Evolutionary conservation across 1,284 basidiomycete genomes (phyloP).

Genomic region (Apiotrichum gamsii): DNA sequence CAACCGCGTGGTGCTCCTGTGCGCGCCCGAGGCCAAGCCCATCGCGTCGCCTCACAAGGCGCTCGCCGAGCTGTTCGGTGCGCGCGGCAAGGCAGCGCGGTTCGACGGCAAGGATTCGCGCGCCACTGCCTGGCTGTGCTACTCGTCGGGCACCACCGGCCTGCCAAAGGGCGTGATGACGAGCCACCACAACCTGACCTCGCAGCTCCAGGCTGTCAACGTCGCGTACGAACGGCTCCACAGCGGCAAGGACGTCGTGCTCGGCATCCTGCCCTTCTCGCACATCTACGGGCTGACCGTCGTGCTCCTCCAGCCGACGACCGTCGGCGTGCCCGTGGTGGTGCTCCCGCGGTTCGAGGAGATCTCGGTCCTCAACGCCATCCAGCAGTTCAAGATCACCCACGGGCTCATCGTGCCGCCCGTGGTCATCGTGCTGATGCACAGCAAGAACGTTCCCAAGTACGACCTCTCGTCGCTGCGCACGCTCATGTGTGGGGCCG

Average conservation of each 20-base stretch:
- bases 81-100: slow-evolving; percentile 1
- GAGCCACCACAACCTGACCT: slow-evolving; percentile 60
- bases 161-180: slow-evolving; percentile 50
- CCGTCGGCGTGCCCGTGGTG: slow-evolving; percentile 57
- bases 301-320: slow-evolving; percentile 59
- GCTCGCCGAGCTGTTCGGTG: slow-evolving; percentile 8
- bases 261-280: slow-evolving; percentile 13
- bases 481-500: slow-evolving; percentile 68
- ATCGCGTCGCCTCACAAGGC: slow-evolving; percentile 7
- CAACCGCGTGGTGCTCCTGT: slow-evolving; percentile 14
- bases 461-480: slow-evolving; percentile 62
- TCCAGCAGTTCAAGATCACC: slow-evolving; percentile 64
- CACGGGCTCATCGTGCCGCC: slow-evolving; percentile 71
- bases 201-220: slow-evolving; percentile 20
- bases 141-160: slow-evolving; percentile 58
- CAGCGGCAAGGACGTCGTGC: slow-evolving; percentile 8
- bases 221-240: slow-evolving; percentile 6
- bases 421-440: slow-evolving; percentile 56
- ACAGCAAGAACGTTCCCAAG: slow-evolving; percentile 57
- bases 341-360: slow-evolving; percentile 61
- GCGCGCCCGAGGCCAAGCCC: not conserved
- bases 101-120: slow-evolving; percentile 7
- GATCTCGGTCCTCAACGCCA: slow-evolving; percentile 56
- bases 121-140: slow-evolving; percentile 51
- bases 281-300: slow-evolving; percentile 35